These are phyloP conservation scores for Penicillium flavigenum DNA, from an alignment of 495 filamentous ascomycete species.

Conservation along the genomic window DNA sequence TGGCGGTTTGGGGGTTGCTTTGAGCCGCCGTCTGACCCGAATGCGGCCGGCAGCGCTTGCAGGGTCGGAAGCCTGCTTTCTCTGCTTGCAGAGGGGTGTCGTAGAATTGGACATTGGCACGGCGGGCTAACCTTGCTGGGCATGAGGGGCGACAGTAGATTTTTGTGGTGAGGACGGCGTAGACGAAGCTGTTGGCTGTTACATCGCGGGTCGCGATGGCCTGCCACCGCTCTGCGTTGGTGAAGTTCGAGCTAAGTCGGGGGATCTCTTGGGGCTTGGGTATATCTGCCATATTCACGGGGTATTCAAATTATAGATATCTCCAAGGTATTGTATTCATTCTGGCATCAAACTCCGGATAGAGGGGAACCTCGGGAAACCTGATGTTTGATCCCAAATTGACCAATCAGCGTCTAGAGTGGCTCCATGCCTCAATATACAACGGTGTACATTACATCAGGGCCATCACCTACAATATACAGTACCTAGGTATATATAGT, in stretches of 20 bases:
- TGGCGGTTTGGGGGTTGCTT: conserved; percentile 41
- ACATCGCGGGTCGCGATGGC: conserved; percentile 55
- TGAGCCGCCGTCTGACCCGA: conserved; percentile 32
- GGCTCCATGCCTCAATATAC: neutral
- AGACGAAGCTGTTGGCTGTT: conserved; percentile 55
- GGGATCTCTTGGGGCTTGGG: conserved; percentile 25
- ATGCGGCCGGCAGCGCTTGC: conserved; percentile 64
- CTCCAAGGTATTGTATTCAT: neutral
- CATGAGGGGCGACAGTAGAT: conserved; percentile 67
- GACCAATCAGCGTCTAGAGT: neutral
- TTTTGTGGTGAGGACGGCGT: conserved; percentile 60
- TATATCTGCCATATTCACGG: neutral
- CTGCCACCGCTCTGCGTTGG: conserved; percentile 52
- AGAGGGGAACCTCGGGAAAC: neutral
- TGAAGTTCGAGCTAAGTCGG: conserved; percentile 27
- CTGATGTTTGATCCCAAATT: neutral
- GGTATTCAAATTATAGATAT: neutral
- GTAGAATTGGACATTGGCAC: conserved; percentile 61
- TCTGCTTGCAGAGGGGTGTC: conserved; percentile 54
- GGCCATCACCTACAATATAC: neutral
- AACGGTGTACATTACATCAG: neutral
- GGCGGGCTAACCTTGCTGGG: conserved; percentile 57
- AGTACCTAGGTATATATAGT: neutral
- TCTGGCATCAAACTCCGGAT: neutral
- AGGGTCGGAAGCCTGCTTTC: conserved; percentile 57